Evolutionary conservation across 257 asterid species (phyloP).

Genomic region (Ophiorrhiza pumila): DNA sequence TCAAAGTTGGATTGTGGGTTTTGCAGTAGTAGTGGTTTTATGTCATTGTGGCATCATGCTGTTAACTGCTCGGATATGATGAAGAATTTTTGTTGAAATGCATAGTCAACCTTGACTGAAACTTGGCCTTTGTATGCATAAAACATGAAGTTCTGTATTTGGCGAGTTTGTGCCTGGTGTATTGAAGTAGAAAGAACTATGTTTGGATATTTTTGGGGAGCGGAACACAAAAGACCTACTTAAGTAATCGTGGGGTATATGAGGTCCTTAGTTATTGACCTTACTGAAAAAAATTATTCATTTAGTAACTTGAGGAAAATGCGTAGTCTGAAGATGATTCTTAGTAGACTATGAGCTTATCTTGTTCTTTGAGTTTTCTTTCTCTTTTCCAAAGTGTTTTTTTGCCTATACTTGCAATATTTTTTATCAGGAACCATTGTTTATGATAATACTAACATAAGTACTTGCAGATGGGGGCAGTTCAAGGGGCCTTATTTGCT

Average conservation of each 20-base stretch:
- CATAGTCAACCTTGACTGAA: not conserved
- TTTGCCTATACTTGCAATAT: not conserved
- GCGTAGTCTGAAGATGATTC: not conserved
- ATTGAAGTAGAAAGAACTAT: not conserved
- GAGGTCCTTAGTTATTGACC: constrained; percentile 1
- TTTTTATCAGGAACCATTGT: not conserved
- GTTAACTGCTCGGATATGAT: not conserved
- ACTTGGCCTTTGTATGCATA: not conserved
- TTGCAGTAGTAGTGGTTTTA: not conserved
- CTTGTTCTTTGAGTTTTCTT: not conserved
- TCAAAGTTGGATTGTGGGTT: not conserved
- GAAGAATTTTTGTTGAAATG: not conserved
- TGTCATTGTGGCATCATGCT: not conserved
- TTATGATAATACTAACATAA: not conserved
- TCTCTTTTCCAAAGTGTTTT: not conserved
- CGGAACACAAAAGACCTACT: not conserved
- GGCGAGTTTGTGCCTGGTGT: not conserved
- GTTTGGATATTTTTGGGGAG: not conserved
- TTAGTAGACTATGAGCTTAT: not conserved
- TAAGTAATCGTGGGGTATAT: not conserved
- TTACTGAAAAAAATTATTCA: not conserved
- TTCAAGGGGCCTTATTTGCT: constrained; percentile 83
- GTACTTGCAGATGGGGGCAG: constrained; percentile 64
- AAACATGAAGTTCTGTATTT: not conserved
- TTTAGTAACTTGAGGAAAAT: not conserved